Conservation (phyloP, 2,329 filamentous ascomycete species). For the Bipolaris cookei region DNA sequence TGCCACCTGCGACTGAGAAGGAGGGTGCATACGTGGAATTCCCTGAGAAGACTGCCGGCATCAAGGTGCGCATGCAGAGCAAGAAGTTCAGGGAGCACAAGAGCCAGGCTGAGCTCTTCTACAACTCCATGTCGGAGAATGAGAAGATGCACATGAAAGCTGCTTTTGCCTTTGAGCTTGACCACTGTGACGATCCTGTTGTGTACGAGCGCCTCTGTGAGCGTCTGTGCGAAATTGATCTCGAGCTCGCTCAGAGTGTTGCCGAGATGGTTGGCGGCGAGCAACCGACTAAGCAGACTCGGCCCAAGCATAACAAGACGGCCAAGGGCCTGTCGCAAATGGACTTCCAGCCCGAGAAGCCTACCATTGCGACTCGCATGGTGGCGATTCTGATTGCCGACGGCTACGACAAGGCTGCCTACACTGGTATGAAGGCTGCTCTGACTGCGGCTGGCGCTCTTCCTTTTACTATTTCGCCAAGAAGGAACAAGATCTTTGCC, state of each 20-base stretch:
- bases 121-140: conserved; percentile 72
- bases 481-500: conserved; percentile 69
- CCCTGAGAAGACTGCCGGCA: conserved; percentile 68
- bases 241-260: conserved; percentile 71
- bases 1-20: conserved; percentile 65
- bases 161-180: conserved; percentile 73
- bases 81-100: conserved; percentile 80
- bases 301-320: conserved; percentile 70
- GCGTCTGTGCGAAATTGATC: conserved; percentile 74
- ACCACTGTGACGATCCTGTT: conserved; percentile 79
- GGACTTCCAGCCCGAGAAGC: conserved; percentile 67
- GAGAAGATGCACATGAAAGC: conserved; percentile 69
- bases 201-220: conserved; percentile 75
- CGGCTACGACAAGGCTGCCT: conserved; percentile 72
- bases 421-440: conserved; percentile 68
- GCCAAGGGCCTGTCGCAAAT: conserved; percentile 72
- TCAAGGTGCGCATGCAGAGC: conserved; percentile 72
- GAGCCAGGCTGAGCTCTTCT: conserved; percentile 81
- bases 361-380: conserved; percentile 73
- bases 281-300: conserved; percentile 60
- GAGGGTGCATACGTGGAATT: conserved; percentile 75
- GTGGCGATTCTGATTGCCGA: conserved; percentile 80
- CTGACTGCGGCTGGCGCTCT: conserved; percentile 68
- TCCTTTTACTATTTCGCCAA: conserved; percentile 74
- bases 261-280: conserved; percentile 72